These are phyloP conservation scores for Annulohypoxylon moriforme DNA, from an alignment of 495 filamentous ascomycete species.

Conservation along the genomic window DNA sequence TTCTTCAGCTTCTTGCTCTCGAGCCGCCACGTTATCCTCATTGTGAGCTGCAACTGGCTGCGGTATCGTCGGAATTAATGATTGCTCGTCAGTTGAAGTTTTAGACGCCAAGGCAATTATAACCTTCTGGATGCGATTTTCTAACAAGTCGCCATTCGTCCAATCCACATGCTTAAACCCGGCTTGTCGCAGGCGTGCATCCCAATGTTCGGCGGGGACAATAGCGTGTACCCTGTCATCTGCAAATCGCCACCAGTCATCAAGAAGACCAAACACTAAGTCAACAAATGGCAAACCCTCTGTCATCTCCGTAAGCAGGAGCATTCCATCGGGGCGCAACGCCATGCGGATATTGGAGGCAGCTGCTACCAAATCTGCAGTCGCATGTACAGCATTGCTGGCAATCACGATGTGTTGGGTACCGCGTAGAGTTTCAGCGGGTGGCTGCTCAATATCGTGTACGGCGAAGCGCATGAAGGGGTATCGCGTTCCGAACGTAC, in stretches of 20 bases:
- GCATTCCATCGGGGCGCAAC: constrained; percentile 56
- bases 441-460: constrained; percentile 56
- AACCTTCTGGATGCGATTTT: constrained; percentile 54
- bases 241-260: constrained; percentile 65
- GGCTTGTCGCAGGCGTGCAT: constrained; percentile 48
- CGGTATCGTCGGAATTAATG: background rate
- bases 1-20: background rate
- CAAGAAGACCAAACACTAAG: constrained; percentile 60
- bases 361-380: constrained; percentile 44
- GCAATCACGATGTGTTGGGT: constrained; percentile 56
- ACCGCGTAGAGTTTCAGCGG: constrained; percentile 41
- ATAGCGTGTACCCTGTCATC: constrained; percentile 60
- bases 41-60: background rate
- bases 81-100: background rate
- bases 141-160: constrained; percentile 56
- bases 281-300: constrained; percentile 54
- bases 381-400: constrained; percentile 63
- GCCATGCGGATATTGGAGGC: constrained; percentile 47
- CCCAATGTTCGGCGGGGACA: constrained; percentile 50
- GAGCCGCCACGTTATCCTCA: background rate
- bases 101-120: constrained; percentile 58
- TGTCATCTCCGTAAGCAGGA: constrained; percentile 61
- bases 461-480: constrained; percentile 57
- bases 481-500: constrained; percentile 47
- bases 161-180: constrained; percentile 62